Evolutionary conservation across 495 filamentous ascomycete species (phyloP), one percentile per base, ranked within the genome.

Genomic region (Penicillium herquei): DNA sequence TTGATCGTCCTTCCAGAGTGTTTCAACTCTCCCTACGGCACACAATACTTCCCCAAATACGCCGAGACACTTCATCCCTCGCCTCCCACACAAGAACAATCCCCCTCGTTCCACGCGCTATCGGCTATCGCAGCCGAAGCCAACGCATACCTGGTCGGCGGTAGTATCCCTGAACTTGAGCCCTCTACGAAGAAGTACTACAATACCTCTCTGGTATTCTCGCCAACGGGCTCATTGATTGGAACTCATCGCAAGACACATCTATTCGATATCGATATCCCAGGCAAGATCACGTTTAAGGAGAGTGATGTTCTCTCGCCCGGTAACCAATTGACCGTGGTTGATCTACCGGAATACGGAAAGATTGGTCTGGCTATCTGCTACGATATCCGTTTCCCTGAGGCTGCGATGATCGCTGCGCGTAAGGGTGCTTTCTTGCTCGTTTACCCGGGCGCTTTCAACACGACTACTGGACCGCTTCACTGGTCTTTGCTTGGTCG

Each of bases 241-340:
- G 90, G 86, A 3, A 89, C 84, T 3, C 92, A 99, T 67, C 84
- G 94, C 57, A 99, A 99, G 70, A 83, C 94, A 16, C 94, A 99
- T 68, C 80, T 99, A n/a, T 99, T 99, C 75, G 94, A 99, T 75
- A 99, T 99, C 63, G 88, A 93, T 69, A 99, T 99, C 63, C 94
- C 94, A 1, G 92, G 91, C 31, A 90, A 90, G 70, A 96, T 99
- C 69, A 86, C 66, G 12, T 99, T 99, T 77, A 83, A 82, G 55
- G 94, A 99, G 72, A 89, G 84, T 49, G 91, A 96, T 45, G 90
- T 96, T 7, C 79, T 99, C 16, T 86, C 80, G 1, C 88, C 94
- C 0, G 94, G 94, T 0, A 84, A 90, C 70, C 83, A 87, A 58
- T 61, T 96, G 40, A 95, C 93, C 0, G 67, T 97, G 0, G 74